Base-by-base conservation (phyloP, 2,329 filamentous ascomycete genomes). In the Claviceps citrina region DNA sequence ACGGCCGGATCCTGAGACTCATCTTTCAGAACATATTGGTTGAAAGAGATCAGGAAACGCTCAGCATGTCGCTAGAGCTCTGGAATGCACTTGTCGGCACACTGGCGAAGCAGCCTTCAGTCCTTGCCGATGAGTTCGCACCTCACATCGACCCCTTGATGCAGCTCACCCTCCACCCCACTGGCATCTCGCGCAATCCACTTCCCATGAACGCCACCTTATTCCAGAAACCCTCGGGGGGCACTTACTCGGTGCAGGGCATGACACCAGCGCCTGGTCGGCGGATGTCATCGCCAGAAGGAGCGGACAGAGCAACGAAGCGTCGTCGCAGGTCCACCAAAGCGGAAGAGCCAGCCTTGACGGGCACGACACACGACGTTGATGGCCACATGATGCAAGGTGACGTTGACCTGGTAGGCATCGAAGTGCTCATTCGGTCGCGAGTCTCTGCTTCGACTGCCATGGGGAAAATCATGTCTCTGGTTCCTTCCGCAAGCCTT, bases 301-400 rank as follows among this genome's bases (percentile, higher is more conserved):
- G 63, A 5, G 61, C 66, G 10, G 75, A 84, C 43, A 72, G 82
- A 44, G 69, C 76, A 12, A 66, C 78, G 2, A 84, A 91, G 60
- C 78, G 84, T 47, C 74, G 86, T 26, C 78, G 86, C 44, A 93
- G 86, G 59, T 83, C 83, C 0, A 78, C 83, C n/a, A 93, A 93
- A 64, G 63, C 73, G 16, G 84, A 91, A 40, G 81, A 87, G 22
- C 61, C 71, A 7, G 64, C 72, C 1, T 63, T 73, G 1, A 62
- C 71, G 4, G 72, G 65, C n/a, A 66, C 81, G n/a, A 75, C 81
- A 1, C 91, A 98, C 59, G 94, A 98, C 57, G 85, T 98, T 15
- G 91, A 98, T 57, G 91, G 87, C 8, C 87, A 93, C 49, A 95
- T 98, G 81, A 86, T 98, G 67, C 84, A 89, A 55, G 91, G 93